A percentile compares a stretch with the other conserved stretches of the same genome.
Evolutionary conservation across 139 green algal genomes (phyloP).

Genomic region (Chlorokybus atmophyticus): DNA sequence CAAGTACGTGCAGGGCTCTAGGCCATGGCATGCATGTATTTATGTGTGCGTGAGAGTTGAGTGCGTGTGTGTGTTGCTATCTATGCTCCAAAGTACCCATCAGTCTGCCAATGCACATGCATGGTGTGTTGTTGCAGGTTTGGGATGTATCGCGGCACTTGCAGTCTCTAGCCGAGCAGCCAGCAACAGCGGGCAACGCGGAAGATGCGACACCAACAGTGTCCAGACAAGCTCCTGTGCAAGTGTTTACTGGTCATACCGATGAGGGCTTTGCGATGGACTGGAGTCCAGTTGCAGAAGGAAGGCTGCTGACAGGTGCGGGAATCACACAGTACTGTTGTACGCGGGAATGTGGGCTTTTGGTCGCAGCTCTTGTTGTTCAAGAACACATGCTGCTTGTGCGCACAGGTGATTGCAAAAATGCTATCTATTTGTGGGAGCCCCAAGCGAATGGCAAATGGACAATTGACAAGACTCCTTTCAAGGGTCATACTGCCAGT

Average conservation of each 20-base stretch:
- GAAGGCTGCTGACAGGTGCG: constrained; percentile 51
- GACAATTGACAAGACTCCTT: constrained; percentile 33
- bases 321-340: no score
- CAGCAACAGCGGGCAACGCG: neutral
- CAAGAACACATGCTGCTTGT: no score
- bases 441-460: constrained; percentile 54
- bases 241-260: constrained; percentile 33
- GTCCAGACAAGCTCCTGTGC: constrained; percentile 19
- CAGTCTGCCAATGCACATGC: no score
- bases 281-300: constrained; percentile 67
- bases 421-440: constrained; percentile 75
- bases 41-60: constrained; percentile 1
- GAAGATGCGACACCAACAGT: constrained; percentile 3
- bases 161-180: constrained; percentile 38
- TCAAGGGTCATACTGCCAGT: constrained; percentile 37
- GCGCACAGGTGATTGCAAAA: constrained; percentile 47
- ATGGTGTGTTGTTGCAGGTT: constrained; percentile 37
- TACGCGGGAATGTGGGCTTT: no score
- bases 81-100: no score
- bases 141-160: constrained; percentile 56
- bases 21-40: neutral
- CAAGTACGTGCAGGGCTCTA: constrained; percentile 57
- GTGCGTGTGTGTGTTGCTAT: no score
- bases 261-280: constrained; percentile 85
- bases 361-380: no score